Conservation (phyloP, 331 rosid species). For the Quercus tomentella region DNA sequence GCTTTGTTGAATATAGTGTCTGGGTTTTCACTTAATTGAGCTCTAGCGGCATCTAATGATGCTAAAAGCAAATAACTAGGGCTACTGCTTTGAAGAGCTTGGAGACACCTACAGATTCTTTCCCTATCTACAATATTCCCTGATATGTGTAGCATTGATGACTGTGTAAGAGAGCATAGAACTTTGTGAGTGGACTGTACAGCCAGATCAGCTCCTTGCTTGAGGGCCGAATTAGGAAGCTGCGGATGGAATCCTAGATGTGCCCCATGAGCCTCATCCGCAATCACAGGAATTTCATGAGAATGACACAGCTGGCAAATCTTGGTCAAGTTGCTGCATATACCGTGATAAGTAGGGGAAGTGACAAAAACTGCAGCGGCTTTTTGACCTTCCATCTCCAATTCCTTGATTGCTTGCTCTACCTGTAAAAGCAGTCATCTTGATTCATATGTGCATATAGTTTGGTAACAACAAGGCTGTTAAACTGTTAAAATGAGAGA, state of each 20-base stretch:
- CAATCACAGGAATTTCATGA: conserved; percentile 67
- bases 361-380: conserved; percentile 75
- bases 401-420: conserved; percentile 51
- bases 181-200: conserved; percentile 91
- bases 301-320: conserved; percentile 73
- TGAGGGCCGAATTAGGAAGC: conserved; percentile 75
- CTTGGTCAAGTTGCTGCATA: conserved; percentile 61
- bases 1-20: conserved; percentile 45
- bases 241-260: conserved; percentile 77
- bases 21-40: conserved; percentile 65
- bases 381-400: conserved; percentile 53
- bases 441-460: not conserved
- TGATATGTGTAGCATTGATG: conserved; percentile 83
- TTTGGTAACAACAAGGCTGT: not conserved
- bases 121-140: conserved; percentile 55
- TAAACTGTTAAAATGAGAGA: not conserved
- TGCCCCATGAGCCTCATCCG: conserved; percentile 96
- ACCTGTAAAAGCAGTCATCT: conserved; percentile 41
- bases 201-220: conserved; percentile 74
- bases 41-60: conserved; percentile 86
- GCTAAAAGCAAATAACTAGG: conserved; percentile 89
- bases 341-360: conserved; percentile 85
- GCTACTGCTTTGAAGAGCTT: conserved; percentile 78
- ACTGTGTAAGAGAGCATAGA: conserved; percentile 82
- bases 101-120: conserved; percentile 64